These are phyloP conservation scores for Colletotrichum filicis DNA, from an alignment of 2,329 filamentous ascomycete genomes.

Conservation along the genomic window DNA sequence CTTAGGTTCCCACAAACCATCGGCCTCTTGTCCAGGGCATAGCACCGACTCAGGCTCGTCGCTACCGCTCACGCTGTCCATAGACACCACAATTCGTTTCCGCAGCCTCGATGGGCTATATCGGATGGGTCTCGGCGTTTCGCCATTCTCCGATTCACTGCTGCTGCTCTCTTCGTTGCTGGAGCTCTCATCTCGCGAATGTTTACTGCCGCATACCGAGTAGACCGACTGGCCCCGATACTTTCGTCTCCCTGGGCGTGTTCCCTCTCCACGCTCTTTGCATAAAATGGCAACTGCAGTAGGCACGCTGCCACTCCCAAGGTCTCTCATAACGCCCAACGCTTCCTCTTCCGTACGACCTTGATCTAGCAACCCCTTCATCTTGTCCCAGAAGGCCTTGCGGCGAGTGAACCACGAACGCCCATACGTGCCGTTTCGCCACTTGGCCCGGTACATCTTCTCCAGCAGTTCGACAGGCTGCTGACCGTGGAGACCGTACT, in stretches of 20 bases:
- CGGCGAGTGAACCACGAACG: conserved; percentile 33
- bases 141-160: not conserved
- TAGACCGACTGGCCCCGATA: not conserved
- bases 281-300: conserved; percentile 11
- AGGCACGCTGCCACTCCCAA: conserved; percentile 4
- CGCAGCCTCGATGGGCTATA: not conserved
- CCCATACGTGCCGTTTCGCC: conserved; percentile 23
- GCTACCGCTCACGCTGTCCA: not conserved
- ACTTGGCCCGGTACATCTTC: conserved; percentile 22
- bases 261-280: not conserved
- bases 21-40: not conserved
- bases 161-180: not conserved
- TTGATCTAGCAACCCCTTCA: conserved; percentile 16
- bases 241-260: not conserved
- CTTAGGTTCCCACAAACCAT: not conserved
- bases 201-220: not conserved
- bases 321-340: conserved; percentile 1
- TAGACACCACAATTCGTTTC: not conserved
- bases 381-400: conserved; percentile 30
- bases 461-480: conserved; percentile 27
- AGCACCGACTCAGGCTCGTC: not conserved
- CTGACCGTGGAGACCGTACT: conserved; percentile 20
- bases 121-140: not conserved
- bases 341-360: conserved; percentile 26
- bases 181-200: not conserved